Base-by-base conservation (phyloP, 805 yeast species). In the Teunomyces tritomae region DNA sequence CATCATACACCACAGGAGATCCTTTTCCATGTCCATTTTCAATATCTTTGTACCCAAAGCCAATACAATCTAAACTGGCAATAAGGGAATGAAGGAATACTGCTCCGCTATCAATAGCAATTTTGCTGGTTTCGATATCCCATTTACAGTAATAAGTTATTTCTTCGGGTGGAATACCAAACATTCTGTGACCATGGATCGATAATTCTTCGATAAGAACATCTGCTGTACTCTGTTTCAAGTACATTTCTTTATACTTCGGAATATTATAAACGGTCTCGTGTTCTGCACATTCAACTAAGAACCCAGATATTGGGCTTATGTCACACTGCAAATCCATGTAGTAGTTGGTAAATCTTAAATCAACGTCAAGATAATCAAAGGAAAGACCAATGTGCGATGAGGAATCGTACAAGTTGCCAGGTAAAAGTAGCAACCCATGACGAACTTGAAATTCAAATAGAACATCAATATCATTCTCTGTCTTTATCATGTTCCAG, bases 91-190 rank as follows among this genome's bases (percentile, higher is more conserved):
- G 67, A 8, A 83, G 20, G 48, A 81, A 75, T 3, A 56, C 48
- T 0, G 83, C 70, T 8, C 74, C 67, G 1, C 87, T 78, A 47
- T 81, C 76, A 9, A 88, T 64, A 1, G 56, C 48, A 4, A 90
- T 67, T 4, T 70, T 71, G 8, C 91, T 96, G 1, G 85, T 60
- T 26, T 78, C 80, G 55, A 94, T 81, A 49, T 86, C 91, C 99
- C 99, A 94, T 50, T 87, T 84, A 58, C 97, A 90, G 53, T 80
- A 82, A 61, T 88, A 94, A 0, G 97, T 89, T 0, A 92, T 89
- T 60, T 89, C 96, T 6, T 75, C 71, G 0, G 97, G 97, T 0
- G 96, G 96, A 2, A 89, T 62, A 0, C 99, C 99, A 70, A 89
- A 89, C 84, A 91, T 83, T 58, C 98, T 75, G 63, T 92, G 96